phyloP scores from a whole-genome alignment of 2,329 filamentous ascomycete genomes.

The Chaetomiaceae sp. region DNA sequence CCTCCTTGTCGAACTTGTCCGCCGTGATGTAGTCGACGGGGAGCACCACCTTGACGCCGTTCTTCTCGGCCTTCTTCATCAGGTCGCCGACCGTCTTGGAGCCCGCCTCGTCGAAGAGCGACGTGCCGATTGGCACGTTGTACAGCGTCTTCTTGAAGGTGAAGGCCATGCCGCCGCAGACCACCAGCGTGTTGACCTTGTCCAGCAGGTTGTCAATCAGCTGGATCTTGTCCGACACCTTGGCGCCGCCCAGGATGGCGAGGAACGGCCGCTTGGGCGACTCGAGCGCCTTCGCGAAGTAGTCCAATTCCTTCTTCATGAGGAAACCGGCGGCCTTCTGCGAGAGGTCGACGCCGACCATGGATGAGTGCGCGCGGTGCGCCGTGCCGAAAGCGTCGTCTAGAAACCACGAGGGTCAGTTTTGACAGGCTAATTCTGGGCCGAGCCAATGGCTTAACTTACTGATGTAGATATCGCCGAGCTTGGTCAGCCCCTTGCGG shows the following conservation, averaged over 20 bases:
- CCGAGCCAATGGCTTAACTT: constrained; percentile 34
- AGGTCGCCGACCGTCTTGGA: constrained; percentile 84
- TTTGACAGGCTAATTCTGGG: constrained; percentile 16
- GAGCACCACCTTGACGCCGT: constrained; percentile 91
- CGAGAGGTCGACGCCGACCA: constrained; percentile 93
- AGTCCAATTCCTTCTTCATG: constrained; percentile 99
- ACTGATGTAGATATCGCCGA: constrained; percentile 97
- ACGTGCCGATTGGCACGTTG: constrained; percentile 81
- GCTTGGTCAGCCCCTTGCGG: constrained; percentile 86
- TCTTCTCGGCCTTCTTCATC: constrained; percentile 91
- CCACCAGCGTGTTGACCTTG: constrained; percentile 94
- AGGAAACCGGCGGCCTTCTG: constrained; percentile 98
- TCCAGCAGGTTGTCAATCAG: constrained; percentile 97
- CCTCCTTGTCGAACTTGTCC: constrained; percentile 87
- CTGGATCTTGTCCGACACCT: constrained; percentile 99
- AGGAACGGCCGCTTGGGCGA: constrained; percentile 91
- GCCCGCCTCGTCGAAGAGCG: constrained; percentile 87
- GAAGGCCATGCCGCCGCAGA: constrained; percentile 98
- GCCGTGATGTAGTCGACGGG: constrained; percentile 94
- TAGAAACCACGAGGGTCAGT: constrained; percentile 36
- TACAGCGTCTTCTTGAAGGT: constrained; percentile 99
- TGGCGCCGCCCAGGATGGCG: constrained; percentile 94
- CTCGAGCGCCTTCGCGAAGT: constrained; percentile 97
- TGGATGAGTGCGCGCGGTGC: constrained; percentile 97
- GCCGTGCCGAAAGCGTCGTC: constrained; percentile 98